Conservation (phyloP, 208 protist species). For the Trypanosoma mega region DNA sequence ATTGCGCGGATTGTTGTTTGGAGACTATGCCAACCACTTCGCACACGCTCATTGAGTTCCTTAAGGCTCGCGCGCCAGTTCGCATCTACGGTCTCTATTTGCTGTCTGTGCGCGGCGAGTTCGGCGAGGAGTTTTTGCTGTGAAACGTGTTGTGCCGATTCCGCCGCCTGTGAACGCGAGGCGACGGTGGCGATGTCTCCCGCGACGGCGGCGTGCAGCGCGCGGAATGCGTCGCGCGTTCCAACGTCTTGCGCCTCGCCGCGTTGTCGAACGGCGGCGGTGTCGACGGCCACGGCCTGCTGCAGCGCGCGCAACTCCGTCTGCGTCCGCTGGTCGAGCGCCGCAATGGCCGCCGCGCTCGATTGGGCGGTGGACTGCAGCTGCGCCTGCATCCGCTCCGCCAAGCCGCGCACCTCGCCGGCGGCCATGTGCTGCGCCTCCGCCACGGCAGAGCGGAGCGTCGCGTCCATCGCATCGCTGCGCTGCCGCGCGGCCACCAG, state of each 20-base stretch:
- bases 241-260: constrained; percentile 36
- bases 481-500: constrained; percentile 43
- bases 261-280: constrained; percentile 32
- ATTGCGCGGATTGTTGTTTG: constrained; percentile 33
- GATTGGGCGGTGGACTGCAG: constrained; percentile 36
- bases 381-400: constrained; percentile 26
- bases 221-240: constrained; percentile 41
- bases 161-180: constrained; percentile 60
- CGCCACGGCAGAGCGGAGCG: constrained; percentile 49
- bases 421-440: constrained; percentile 57
- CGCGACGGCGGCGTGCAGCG: constrained; percentile 42
- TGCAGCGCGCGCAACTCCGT: constrained; percentile 51
- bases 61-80: constrained; percentile 77
- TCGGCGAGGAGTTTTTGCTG: constrained; percentile 74
- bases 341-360: constrained; percentile 37
- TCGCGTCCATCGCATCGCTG: constrained; percentile 45
- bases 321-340: constrained; percentile 58
- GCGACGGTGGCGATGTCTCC: constrained; percentile 58
- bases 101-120: constrained; percentile 64
- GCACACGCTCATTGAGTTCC: constrained; percentile 50
- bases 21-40: constrained; percentile 26
- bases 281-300: constrained; percentile 40
- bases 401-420: constrained; percentile 40
- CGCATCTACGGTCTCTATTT: constrained; percentile 69
- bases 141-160: constrained; percentile 40